phyloP scores from a whole-genome alignment of 305 asterid genomes.

The Fraxinus paxiana region DNA sequence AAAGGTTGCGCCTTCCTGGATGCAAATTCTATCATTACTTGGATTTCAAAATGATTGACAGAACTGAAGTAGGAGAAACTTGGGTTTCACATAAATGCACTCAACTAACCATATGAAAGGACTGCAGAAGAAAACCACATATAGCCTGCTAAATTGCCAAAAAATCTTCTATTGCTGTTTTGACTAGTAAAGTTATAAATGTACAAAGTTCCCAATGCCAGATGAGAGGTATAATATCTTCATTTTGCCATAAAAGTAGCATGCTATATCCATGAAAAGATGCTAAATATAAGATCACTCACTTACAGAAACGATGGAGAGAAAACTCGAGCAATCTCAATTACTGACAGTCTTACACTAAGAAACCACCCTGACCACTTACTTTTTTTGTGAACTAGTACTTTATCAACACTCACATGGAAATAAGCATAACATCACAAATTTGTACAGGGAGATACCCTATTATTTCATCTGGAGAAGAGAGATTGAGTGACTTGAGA shows the following conservation, averaged over 20 bases:
- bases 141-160: background rate
- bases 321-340: background rate
- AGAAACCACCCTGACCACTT: background rate
- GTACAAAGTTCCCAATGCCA: background rate
- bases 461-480: constrained; percentile 86
- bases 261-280: background rate
- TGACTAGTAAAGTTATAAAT: background rate
- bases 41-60: background rate
- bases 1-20: constrained; percentile 2
- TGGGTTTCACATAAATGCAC: background rate
- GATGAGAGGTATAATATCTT: background rate
- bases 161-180: background rate
- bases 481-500: constrained; percentile 61
- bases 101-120: background rate
- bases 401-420: background rate
- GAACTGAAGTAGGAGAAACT: background rate
- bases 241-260: background rate
- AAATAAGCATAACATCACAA: constrained; percentile 18
- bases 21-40: background rate
- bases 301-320: background rate
- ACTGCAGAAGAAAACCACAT: background rate
- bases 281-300: constrained; percentile 4
- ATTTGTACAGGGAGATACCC: constrained; percentile 46
- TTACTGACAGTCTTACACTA: constrained; percentile 7
- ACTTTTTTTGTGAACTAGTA: background rate